Evolutionary conservation across 2,329 filamentous ascomycete species (phyloP).

Genomic region (Botryotinia calthae): DNA sequence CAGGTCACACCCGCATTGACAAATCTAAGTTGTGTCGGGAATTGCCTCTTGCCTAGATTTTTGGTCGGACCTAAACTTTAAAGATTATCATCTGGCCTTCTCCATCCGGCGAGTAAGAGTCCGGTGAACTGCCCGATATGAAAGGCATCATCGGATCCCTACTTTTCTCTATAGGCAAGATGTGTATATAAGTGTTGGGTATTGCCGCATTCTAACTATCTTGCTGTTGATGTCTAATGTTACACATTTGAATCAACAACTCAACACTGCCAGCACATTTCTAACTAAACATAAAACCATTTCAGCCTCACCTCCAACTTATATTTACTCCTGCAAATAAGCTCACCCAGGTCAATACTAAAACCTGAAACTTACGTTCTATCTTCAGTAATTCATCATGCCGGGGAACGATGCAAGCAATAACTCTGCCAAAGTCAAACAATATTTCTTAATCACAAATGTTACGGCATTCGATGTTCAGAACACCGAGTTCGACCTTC

Average conservation of each 20-base stretch:
- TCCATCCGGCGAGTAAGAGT: background rate
- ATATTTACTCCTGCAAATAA: background rate
- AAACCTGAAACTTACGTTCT: background rate
- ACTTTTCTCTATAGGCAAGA: background rate
- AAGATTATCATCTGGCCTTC: conserved; percentile 20
- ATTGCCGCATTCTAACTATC: conserved; percentile 1
- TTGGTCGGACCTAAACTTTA: conserved; percentile 3
- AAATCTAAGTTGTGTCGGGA: background rate
- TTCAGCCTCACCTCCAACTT: background rate
- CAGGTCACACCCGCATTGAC: conserved; percentile 17
- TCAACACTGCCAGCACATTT: conserved; percentile 17
- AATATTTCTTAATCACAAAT: conserved; percentile 28
- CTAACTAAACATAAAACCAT: background rate
- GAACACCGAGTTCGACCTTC: conserved; percentile 25
- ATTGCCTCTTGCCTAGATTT: conserved; percentile 1
- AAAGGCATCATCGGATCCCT: background rate
- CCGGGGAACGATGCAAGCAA: conserved; percentile 4
- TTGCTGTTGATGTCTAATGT: conserved; percentile 14
- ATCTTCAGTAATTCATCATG: conserved; percentile 8
- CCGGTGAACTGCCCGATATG: conserved; percentile 4
- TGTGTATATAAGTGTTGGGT: conserved; percentile 10
- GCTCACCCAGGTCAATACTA: background rate
- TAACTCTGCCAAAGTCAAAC: conserved; percentile 11
- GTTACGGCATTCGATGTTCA: conserved; percentile 4
- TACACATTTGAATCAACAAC: conserved; percentile 14